A percentile compares a stretch with the other conserved stretches of the same genome.
These are phyloP conservation scores for Colletotrichum orchidophilum DNA, from an alignment of 2,329 filamentous ascomycete species.

Conservation along the genomic window DNA sequence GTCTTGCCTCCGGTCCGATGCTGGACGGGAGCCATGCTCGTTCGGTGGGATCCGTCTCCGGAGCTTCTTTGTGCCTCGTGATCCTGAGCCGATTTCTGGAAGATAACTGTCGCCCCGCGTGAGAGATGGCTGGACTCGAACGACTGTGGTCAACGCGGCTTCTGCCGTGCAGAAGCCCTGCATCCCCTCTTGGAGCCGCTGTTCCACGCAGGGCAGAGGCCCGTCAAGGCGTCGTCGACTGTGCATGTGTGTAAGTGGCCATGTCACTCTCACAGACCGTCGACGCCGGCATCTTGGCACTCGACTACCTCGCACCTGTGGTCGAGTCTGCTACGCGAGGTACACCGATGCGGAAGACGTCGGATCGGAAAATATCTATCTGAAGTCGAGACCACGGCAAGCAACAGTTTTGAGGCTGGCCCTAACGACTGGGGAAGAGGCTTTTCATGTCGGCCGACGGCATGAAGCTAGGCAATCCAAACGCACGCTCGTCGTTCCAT, in stretches of 20 bases:
- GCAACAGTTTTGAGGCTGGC: neutral
- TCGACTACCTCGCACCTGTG: neutral
- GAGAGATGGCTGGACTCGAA: neutral
- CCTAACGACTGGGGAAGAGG: neutral
- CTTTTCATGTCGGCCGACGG: conserved; percentile 14
- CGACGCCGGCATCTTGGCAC: neutral
- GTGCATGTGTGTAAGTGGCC: neutral
- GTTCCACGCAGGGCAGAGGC: neutral
- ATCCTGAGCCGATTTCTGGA: neutral
- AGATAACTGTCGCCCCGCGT: neutral
- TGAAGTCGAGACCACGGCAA: neutral
- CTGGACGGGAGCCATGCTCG: neutral
- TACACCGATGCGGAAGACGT: neutral
- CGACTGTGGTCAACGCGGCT: neutral
- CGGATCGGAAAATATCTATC: neutral
- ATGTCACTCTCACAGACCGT: neutral
- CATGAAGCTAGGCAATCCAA: conserved; percentile 1
- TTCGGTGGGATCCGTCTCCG: neutral
- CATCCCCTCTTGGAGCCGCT: neutral
- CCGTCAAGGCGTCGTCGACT: conserved; percentile 9
- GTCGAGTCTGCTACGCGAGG: neutral
- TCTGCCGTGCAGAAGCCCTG: neutral
- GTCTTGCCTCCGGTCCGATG: conserved; percentile 6
- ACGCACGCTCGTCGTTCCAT: neutral
- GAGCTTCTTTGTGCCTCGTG: conserved; percentile 14